Evolutionary conservation across 805 yeast genomes (phyloP).

Genomic region (Yarrowia sp.): DNA sequence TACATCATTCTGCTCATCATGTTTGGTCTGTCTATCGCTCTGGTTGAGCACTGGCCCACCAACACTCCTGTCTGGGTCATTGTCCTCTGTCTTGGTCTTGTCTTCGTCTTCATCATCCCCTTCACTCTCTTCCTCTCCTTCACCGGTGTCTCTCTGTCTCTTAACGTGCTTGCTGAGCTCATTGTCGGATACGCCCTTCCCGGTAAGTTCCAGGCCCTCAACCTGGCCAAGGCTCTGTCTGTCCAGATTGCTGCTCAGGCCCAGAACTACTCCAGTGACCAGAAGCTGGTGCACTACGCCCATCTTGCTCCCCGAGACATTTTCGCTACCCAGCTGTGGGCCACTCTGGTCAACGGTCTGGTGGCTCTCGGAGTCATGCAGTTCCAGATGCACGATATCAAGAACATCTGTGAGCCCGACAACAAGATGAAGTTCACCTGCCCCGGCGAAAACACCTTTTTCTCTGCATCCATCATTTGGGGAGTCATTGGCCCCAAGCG

Average conservation of each 20-base stretch:
- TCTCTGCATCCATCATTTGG: constrained; percentile 47
- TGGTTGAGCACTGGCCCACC: constrained; percentile 43
- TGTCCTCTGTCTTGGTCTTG: constrained; percentile 54
- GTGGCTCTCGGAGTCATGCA: constrained; percentile 37
- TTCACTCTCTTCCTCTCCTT: constrained; percentile 54
- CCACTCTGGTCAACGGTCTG: constrained; percentile 43
- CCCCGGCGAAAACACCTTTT: constrained; percentile 45
- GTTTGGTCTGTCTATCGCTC: constrained; percentile 39
- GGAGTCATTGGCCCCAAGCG: constrained; percentile 51
- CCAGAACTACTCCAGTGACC: constrained; percentile 52
- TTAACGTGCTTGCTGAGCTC: constrained; percentile 61
- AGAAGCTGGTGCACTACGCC: constrained; percentile 60
- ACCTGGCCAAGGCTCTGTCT: constrained; percentile 60
- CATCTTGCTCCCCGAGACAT: constrained; percentile 58
- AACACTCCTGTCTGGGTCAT: constrained; percentile 62
- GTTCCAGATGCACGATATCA: constrained; percentile 38
- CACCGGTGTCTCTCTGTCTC: constrained; percentile 54
- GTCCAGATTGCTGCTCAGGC: constrained; percentile 64
- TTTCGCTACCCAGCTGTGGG: constrained; percentile 44
- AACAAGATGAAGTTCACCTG: constrained; percentile 36
- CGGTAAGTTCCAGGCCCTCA: constrained; percentile 59
- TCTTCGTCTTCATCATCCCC: constrained; percentile 57
- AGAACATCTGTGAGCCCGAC: constrained; percentile 35
- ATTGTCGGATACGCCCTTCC: constrained; percentile 66
- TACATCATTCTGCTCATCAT: constrained; percentile 47